Evolutionary conservation across 371 early-diverging fungal genomes (phyloP).

Genomic region (Haplosporangium sp.): DNA sequence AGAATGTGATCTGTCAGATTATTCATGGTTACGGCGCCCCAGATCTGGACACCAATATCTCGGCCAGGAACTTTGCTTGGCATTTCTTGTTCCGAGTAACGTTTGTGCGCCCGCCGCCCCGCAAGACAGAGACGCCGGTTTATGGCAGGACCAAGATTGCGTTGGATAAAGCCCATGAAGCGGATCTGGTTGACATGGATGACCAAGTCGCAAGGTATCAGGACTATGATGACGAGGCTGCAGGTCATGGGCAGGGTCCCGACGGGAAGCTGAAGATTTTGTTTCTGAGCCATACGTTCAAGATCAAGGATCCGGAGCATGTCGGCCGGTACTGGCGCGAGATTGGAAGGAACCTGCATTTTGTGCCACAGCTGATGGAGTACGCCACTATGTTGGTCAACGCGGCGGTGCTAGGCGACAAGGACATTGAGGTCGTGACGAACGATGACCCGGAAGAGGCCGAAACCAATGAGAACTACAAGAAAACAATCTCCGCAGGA

Average conservation of each 20-base stretch:
- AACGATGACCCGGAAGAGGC: too few relatives aligned
- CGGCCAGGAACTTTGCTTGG: conserved; percentile 9
- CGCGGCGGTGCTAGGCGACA: conserved; percentile 6
- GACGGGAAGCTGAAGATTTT: conserved; percentile 1
- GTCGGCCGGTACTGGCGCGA: conserved; percentile 10
- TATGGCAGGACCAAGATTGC: not conserved
- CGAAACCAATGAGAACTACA: too few relatives aligned
- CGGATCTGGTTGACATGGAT: conserved; percentile 8
- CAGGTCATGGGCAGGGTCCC: not conserved
- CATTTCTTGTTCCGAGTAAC: conserved; percentile 20
- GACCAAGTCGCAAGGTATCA: conserved; percentile 14
- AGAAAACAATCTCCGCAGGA: too few relatives aligned
- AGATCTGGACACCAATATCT: conserved; percentile 7
- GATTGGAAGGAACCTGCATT: conserved; percentile 16
- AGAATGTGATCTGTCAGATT: conserved; percentile 13
- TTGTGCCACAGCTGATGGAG: conserved; percentile 5
- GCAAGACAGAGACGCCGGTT: not conserved
- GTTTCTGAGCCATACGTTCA: conserved; percentile 13
- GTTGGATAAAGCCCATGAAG: conserved; percentile 1
- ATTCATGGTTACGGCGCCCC: conserved; percentile 22
- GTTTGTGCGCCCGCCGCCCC: conserved; percentile 1
- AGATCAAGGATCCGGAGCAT: conserved; percentile 12
- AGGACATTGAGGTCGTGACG: too few relatives aligned
- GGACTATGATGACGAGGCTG: not conserved
- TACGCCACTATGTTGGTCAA: conserved; percentile 4